phyloP scores from a whole-genome alignment of 2,329 filamentous ascomycete species.

The Paecilomyces sp. region DNA sequence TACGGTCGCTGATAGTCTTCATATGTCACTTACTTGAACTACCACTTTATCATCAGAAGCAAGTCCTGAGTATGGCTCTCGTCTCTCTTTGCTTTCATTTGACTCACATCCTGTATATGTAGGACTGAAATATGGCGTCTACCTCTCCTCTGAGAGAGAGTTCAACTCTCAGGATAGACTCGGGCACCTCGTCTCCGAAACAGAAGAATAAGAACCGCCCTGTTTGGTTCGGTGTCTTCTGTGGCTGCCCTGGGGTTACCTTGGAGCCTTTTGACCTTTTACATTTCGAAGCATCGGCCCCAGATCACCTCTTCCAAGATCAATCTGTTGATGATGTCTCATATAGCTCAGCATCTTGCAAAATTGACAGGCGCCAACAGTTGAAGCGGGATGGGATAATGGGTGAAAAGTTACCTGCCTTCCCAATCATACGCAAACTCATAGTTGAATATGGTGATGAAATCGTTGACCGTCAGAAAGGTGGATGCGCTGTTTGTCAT shows the following conservation, averaged over 20 bases:
- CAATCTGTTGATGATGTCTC: neutral
- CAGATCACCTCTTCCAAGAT: neutral
- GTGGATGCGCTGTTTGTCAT: neutral
- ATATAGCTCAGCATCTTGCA: neutral
- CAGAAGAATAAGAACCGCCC: neutral
- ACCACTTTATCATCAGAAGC: neutral
- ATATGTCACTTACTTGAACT: neutral
- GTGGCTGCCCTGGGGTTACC: neutral
- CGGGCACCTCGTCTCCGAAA: neutral
- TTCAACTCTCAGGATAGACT: neutral
- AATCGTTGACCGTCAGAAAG: neutral
- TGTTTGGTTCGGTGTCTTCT: neutral
- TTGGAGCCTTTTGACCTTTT: neutral
- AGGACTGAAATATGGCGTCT: neutral
- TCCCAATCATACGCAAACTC: neutral
- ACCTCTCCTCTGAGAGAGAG: neutral
- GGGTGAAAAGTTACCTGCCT: neutral
- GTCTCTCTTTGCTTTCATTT: neutral
- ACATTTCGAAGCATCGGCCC: neutral
- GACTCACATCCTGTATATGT: neutral
- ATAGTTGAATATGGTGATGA: neutral
- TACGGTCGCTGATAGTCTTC: neutral
- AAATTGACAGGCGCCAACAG: neutral
- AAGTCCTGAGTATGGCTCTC: neutral
- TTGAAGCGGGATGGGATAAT: neutral